These are phyloP conservation scores for sweet orange (Citrus sinensis) DNA, from an alignment of 345 rosid genomes.

Conservation along the genomic window DNA sequence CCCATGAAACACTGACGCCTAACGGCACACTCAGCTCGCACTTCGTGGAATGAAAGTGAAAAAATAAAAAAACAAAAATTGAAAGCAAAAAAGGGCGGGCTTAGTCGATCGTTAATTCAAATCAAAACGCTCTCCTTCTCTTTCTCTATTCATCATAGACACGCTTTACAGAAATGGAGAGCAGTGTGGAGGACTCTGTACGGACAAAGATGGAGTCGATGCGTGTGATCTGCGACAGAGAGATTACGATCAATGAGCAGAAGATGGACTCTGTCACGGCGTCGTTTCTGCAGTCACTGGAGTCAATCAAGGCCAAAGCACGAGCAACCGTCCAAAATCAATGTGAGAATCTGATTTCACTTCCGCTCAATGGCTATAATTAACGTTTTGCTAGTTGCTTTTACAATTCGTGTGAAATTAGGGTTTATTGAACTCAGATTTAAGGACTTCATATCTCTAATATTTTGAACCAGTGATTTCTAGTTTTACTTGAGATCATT, in stretches of 20 bases:
- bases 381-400: not conserved
- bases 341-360: constrained; percentile 32
- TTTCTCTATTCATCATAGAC: not conserved
- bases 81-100: constrained; percentile 24
- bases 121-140: not conserved
- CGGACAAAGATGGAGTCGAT: constrained; percentile 54
- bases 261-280: constrained; percentile 47
- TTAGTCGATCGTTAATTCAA: constrained; percentile 10
- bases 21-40: too few species aligned
- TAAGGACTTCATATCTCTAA: constrained; percentile 13
- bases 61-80: too few species aligned
- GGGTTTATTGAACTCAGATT: constrained; percentile 13
- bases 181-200: constrained; percentile 27
- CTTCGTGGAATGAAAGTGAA: too few species aligned
- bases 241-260: constrained; percentile 35
- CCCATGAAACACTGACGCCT: too few species aligned
- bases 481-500: not conserved
- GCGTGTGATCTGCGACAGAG: constrained; percentile 38
- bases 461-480: not conserved
- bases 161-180: constrained; percentile 20
- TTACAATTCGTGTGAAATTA: constrained; percentile 7
- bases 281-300: constrained; percentile 41
- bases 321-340: constrained; percentile 47
- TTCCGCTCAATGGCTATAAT: not conserved
- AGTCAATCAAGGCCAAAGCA: constrained; percentile 43